phyloP scores from a whole-genome alignment of 2,329 filamentous ascomycete species.

The Annulohypoxylon truncatum region DNA sequence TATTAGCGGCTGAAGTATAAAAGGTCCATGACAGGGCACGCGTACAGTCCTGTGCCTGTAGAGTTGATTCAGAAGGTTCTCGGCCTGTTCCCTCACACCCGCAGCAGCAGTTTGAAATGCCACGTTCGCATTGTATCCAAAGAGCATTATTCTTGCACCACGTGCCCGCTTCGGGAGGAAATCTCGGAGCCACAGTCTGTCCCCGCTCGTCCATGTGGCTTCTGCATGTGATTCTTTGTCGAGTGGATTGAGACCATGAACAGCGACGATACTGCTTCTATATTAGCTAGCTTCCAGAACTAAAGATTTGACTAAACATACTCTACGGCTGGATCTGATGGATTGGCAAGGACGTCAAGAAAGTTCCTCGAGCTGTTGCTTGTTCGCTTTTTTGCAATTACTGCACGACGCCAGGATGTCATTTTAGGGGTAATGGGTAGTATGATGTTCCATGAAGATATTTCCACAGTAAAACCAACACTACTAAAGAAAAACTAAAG shows the following conservation, averaged over 20 bases:
- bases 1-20: not conserved
- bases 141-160: slow-evolving; percentile 27
- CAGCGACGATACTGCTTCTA: slow-evolving; percentile 29
- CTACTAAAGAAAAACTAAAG: too few relatives aligned
- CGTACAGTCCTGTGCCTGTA: slow-evolving; percentile 11
- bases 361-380: slow-evolving; percentile 11
- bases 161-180: slow-evolving; percentile 23
- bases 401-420: not conserved
- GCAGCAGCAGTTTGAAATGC: slow-evolving; percentile 24
- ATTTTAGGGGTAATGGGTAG: not conserved
- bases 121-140: slow-evolving; percentile 33
- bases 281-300: not conserved
- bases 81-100: slow-evolving; percentile 26
- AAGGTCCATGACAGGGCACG: not conserved
- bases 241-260: slow-evolving; percentile 32
- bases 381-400: not conserved
- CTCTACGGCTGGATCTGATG: not conserved
- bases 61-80: slow-evolving; percentile 27
- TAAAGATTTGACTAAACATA: not conserved
- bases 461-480: too few relatives aligned
- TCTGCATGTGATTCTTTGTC: slow-evolving; percentile 28
- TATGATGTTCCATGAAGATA: too few relatives aligned
- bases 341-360: slow-evolving; percentile 17
- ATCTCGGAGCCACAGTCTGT: slow-evolving; percentile 30
- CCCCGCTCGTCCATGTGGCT: slow-evolving; percentile 25